A percentile compares a stretch with the other conserved stretches of the same genome.
Evolutionary conservation across 768 basidiomycete species (phyloP).

Genomic region (Artomyces pyxidatus): DNA sequence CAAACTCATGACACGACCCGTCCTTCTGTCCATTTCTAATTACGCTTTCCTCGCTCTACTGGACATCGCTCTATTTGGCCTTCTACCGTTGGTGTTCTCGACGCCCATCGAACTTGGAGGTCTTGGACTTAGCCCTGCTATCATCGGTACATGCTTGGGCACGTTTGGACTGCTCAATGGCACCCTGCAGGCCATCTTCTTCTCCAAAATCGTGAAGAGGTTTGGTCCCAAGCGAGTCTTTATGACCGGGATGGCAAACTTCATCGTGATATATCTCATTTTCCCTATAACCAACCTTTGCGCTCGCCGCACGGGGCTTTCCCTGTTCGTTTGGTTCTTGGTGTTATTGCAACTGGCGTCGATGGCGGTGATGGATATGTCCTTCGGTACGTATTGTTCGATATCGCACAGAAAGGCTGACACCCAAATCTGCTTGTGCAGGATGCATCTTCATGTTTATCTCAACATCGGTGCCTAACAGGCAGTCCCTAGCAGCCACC

Average conservation of each 20-base stretch:
- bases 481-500: conserved; percentile 36
- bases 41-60: conserved; percentile 57
- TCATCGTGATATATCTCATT: conserved; percentile 18
- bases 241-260: conserved; percentile 24
- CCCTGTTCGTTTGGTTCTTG: conserved; percentile 17
- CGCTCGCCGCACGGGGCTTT: conserved; percentile 13
- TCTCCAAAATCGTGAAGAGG: conserved; percentile 48
- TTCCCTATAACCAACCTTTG: conserved; percentile 23
- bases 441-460: conserved; percentile 27
- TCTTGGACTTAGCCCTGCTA: conserved; percentile 53
- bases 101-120: conserved; percentile 67
- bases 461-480: conserved; percentile 22
- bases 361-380: conserved; percentile 21
- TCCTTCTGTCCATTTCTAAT: conserved; percentile 54
- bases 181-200: conserved; percentile 57
- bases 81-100: conserved; percentile 67
- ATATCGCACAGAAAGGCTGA: not conserved
- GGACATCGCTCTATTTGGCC: conserved; percentile 56
- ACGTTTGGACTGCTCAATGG: conserved; percentile 57
- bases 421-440: conserved; percentile 1
- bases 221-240: conserved; percentile 60
- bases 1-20: conserved; percentile 41
- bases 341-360: conserved; percentile 20
- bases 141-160: conserved; percentile 59
- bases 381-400: conserved; percentile 26